Percentiles rank a stretch among this genome's conserved stretches.
These are phyloP conservation scores for Pleurozium schreberi DNA, from an alignment of 225 moss, liverwort and hornwort species.

Conservation along the genomic window DNA sequence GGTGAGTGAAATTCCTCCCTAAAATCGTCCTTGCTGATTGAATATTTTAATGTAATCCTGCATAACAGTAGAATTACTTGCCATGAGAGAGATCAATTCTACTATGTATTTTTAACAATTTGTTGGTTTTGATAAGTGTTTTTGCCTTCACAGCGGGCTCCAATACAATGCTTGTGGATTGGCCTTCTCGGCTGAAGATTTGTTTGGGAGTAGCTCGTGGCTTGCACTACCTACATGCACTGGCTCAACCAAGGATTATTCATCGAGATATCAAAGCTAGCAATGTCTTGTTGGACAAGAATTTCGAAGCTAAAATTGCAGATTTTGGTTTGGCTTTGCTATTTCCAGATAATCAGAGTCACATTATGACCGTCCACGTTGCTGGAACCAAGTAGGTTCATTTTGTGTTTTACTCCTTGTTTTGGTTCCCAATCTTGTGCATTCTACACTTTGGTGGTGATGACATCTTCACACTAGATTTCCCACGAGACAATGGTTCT, in stretches of 20 bases:
- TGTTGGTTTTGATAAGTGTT: neutral
- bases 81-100: no score
- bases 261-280: constrained; percentile 34
- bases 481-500: neutral
- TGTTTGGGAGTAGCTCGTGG: constrained; percentile 15
- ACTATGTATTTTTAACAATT: neutral
- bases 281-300: constrained; percentile 22
- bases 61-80: neutral
- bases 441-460: neutral
- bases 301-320: constrained; percentile 14
- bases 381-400: constrained; percentile 12
- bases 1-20: neutral
- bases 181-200: neutral
- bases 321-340: no score
- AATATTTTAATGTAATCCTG: no score
- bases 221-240: constrained; percentile 17
- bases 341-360: no score
- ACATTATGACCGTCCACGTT: no score
- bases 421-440: neutral
- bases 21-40: neutral
- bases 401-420: neutral
- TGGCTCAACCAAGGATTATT: constrained; percentile 18
- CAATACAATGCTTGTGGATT: neutral
- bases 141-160: neutral
- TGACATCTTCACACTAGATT: neutral